Evolutionary conservation across 352 stramenopile genomes (phyloP), one percentile per base, ranked within the genome.

Genomic region (Blastocystis sp.): DNA sequence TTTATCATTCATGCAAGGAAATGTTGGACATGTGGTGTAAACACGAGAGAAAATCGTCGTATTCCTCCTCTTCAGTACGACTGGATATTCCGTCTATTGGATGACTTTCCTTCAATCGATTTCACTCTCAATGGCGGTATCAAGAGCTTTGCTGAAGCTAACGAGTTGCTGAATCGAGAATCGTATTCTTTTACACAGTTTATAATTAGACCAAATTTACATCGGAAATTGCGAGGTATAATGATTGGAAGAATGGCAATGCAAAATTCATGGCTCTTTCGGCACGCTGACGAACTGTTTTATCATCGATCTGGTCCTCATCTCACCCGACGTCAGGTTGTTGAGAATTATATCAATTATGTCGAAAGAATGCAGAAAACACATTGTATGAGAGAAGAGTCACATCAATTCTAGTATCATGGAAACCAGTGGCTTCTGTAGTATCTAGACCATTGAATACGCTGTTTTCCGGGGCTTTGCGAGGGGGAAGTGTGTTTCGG

Each of bases 1-100:
- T 73, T 73, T 37, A 73, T 73, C 24, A n/a, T 73, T 73, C 61
- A 73, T 73, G 61, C 61, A 5, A 6, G 61, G 24, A 73, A 73
- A n/a, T 73, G 61, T 46, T 49, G n/a, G n/a, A 37, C 29, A 37
- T 14, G 51, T 5, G 61, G 61, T 35, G n/a, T 73, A n/a, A 73
- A 46, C 6, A 73, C 61, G n/a, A 6, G 32, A n/a, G 61, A 73
- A n/a, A 73, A 73, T n/a, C 61, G 61, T 46, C n/a, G 61, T 9
- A 46, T 73, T 46, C 61, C 61, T 46, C n/a, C n/a, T 73, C 61
- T 73, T 6, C 61, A n/a, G 9, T 46, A 37, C 29, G n/a, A 37
- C 7, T 73, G 61, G 61, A 37, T 73, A 19, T 73, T 49, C 51
- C 61, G 24, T 4, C 61, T 73, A 29, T n/a, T 73, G n/a, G 61